These are phyloP conservation scores for Cryptosporidium parvum DNA, from an alignment of 169 alveolate species.

Conservation along the genomic window DNA sequence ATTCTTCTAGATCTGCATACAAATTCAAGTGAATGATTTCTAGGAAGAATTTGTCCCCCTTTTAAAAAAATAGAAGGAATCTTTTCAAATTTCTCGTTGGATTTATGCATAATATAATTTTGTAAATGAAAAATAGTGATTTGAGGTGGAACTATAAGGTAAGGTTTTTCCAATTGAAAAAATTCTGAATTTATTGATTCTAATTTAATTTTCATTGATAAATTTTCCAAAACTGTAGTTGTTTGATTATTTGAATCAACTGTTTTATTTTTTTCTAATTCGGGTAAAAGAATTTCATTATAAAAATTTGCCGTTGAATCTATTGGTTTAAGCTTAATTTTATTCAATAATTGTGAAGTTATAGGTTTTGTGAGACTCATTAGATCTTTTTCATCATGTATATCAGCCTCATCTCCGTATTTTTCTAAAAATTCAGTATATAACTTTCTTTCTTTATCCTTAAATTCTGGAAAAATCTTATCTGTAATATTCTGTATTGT, in stretches of 20 bases:
- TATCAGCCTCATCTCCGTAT: constrained; percentile 7
- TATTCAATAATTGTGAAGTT: background rate
- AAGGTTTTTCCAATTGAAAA: constrained; percentile 30
- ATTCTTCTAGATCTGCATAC: constrained; percentile 70
- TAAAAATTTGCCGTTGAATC: constrained; percentile 18
- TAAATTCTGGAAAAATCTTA: constrained; percentile 80
- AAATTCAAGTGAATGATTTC: constrained; percentile 65
- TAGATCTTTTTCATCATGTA: constrained; percentile 1
- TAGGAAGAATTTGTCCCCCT: constrained; percentile 48
- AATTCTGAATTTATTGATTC: background rate
- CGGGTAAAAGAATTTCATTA: constrained; percentile 12
- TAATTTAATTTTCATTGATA: constrained; percentile 22
- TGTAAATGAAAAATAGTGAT: constrained; percentile 49
- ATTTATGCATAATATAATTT: constrained; percentile 46
- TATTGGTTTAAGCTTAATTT: constrained; percentile 2
- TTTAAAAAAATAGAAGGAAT: constrained; percentile 31
- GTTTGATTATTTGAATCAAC: background rate
- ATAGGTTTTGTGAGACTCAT: constrained; percentile 13
- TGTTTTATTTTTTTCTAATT: background rate
- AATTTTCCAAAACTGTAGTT: background rate
- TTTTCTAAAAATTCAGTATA: constrained; percentile 39
- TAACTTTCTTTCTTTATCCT: constrained; percentile 62
- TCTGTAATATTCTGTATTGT: constrained; percentile 80
- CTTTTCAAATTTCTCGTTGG: background rate
- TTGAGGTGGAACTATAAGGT: constrained; percentile 62